A percentile compares a stretch with the other conserved stretches of the same genome.
phyloP scores from a whole-genome alignment of 164 flowering plant species.

The Litsea cubeba region DNA sequence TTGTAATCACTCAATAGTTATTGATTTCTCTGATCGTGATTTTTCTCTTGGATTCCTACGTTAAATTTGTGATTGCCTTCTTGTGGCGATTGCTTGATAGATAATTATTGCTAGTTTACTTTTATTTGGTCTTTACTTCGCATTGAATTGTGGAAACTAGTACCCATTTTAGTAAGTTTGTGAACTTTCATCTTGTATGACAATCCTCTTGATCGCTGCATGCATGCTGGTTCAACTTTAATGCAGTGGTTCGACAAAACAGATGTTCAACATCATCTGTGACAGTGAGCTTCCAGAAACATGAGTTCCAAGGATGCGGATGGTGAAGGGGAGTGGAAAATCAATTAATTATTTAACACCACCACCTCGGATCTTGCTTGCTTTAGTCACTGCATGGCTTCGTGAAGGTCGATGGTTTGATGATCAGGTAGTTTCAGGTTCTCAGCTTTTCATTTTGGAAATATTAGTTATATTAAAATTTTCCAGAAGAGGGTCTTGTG shows the following conservation, averaged over 20 bases:
- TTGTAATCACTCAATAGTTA: too few relatives aligned
- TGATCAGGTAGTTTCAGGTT: conserved; percentile 55
- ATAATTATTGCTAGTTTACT: too few relatives aligned
- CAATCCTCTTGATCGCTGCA: neutral
- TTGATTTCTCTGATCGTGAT: too few relatives aligned
- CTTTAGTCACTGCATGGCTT: conserved; percentile 90
- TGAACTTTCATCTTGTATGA: neutral
- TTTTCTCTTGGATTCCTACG: too few relatives aligned
- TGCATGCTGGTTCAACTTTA: too few relatives aligned
- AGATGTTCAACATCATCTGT: conserved; percentile 92
- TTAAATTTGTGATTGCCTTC: too few relatives aligned
- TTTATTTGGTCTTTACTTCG: too few relatives aligned
- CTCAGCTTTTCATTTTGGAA: neutral
- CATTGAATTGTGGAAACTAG: too few relatives aligned
- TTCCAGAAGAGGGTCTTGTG: too few relatives aligned
- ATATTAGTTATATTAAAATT: too few relatives aligned
- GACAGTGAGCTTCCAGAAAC: conserved; percentile 97
- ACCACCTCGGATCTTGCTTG: conserved; percentile 90
- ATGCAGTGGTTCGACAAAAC: conserved; percentile 83
- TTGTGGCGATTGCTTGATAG: too few relatives aligned
- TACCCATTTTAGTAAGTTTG: too few relatives aligned
- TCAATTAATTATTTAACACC: conserved; percentile 92
- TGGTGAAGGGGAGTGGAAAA: conserved; percentile 83
- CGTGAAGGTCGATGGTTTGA: conserved; percentile 96
- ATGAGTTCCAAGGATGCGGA: conserved; percentile 86